These are phyloP conservation scores for Casaregolazyma suthepensis DNA, from an alignment of 1,139 yeast species.

Conservation along the genomic window DNA sequence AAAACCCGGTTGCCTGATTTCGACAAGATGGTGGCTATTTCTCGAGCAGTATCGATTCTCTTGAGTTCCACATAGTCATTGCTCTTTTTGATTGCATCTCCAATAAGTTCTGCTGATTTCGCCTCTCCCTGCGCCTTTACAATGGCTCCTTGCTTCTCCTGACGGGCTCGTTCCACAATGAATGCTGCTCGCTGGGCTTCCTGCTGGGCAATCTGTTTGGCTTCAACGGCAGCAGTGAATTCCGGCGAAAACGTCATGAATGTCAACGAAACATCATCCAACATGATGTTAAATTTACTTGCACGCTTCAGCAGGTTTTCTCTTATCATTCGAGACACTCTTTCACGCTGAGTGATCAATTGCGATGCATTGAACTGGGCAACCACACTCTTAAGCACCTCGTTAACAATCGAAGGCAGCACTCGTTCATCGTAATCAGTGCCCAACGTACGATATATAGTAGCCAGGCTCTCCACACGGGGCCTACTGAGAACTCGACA, in stretches of 20 bases:
- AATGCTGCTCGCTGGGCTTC: conserved; percentile 99
- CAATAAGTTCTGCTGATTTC: conserved; percentile 93
- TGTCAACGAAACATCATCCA: conserved; percentile 95
- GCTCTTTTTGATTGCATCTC: conserved; percentile 96
- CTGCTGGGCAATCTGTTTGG: conserved; percentile 98
- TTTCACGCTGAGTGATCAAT: conserved; percentile 95
- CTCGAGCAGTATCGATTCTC: conserved; percentile 95
- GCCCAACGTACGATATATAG: conserved; percentile 86
- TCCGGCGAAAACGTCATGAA: conserved; percentile 97
- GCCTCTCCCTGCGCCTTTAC: conserved; percentile 99
- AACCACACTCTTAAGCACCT: conserved; percentile 91
- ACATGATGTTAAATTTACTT: conserved; percentile 71
- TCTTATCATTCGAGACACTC: conserved; percentile 83
- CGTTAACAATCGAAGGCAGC: conserved; percentile 93
- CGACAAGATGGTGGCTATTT: conserved; percentile 82
- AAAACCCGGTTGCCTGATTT: conserved; percentile 85
- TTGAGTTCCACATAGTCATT: conserved; percentile 93
- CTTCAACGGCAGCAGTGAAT: conserved; percentile 96
- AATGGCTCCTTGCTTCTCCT: conserved; percentile 93
- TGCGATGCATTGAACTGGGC: conserved; percentile 98
- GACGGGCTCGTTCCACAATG: conserved; percentile 92
- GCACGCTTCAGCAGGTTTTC: conserved; percentile 93
- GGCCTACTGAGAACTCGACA: conserved; percentile 96
- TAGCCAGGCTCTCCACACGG: conserved; percentile 67
- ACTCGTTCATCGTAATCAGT: conserved; percentile 94